These are phyloP conservation scores for Tolypocladium amazonense DNA, from an alignment of 2,329 filamentous ascomycete species.

Conservation along the genomic window DNA sequence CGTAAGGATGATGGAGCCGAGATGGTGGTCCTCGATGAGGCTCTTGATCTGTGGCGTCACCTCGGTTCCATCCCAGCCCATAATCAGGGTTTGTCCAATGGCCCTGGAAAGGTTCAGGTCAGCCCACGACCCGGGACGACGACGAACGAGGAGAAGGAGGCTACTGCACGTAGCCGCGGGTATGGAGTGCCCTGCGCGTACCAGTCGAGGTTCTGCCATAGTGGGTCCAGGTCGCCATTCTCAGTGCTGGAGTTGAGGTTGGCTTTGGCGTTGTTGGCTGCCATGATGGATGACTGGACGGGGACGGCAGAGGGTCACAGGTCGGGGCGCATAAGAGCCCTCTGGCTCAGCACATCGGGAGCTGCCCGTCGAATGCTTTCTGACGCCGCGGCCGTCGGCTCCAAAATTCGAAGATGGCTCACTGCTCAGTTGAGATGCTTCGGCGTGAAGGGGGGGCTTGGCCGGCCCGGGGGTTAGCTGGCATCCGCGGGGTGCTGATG, in stretches of 20 bases:
- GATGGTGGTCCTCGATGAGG: conserved; percentile 72
- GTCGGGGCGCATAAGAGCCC: conserved; percentile 6
- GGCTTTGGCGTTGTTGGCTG: conserved; percentile 10
- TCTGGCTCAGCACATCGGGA: not conserved
- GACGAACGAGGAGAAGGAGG: conserved; percentile 1
- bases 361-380: not conserved
- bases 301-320: conserved; percentile 14
- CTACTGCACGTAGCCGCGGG: not conserved
- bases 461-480: not conserved
- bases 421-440: not conserved
- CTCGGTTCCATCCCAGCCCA: conserved; percentile 78
- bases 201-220: conserved; percentile 71
- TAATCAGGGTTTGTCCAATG: conserved; percentile 68
- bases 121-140: conserved; percentile 7
- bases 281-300: conserved; percentile 11
- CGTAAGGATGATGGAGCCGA: conserved; percentile 78
- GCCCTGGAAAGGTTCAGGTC: conserved; percentile 34
- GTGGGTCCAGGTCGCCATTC: conserved; percentile 36
- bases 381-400: not conserved
- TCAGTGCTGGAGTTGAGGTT: conserved; percentile 18
- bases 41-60: conserved; percentile 74
- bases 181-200: conserved; percentile 30
- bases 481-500: not conserved
- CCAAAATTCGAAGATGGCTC: not conserved
- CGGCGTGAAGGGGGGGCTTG: not conserved